Percentiles rank a stretch among this genome's conserved stretches.
These are phyloP conservation scores for Candida vartiovaarae DNA, from an alignment of 805 yeast species.

Conservation along the genomic window DNA sequence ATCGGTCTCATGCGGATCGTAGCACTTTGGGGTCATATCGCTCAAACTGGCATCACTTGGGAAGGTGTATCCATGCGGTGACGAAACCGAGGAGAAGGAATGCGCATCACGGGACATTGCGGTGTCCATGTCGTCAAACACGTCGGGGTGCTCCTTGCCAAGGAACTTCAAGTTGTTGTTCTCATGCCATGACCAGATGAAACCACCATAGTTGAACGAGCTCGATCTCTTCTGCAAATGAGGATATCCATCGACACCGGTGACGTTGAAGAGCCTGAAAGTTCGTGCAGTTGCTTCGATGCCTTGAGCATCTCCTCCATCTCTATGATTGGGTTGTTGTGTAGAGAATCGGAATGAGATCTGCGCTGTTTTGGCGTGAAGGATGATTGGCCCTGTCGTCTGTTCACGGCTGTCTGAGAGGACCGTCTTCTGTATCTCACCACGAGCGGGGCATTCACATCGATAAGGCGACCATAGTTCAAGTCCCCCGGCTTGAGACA, in stretches of 20 bases:
- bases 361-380: constrained; percentile 17
- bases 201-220: constrained; percentile 24
- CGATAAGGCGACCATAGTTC: constrained; percentile 20
- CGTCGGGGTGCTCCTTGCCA: constrained; percentile 16
- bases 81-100: not conserved
- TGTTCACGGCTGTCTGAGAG: not conserved
- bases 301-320: constrained; percentile 23
- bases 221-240: constrained; percentile 1
- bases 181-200: constrained; percentile 22
- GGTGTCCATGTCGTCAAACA: constrained; percentile 5
- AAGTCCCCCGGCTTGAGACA: constrained; percentile 23
- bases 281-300: constrained; percentile 22
- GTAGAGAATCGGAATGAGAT: constrained; percentile 18
- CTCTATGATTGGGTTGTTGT: constrained; percentile 13
- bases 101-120: not conserved
- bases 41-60: not conserved
- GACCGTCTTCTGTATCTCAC: constrained; percentile 6
- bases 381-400: constrained; percentile 11
- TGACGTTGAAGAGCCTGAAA: constrained; percentile 3
- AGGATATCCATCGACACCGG: not conserved
- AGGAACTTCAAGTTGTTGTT: constrained; percentile 16
- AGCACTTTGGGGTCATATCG: constrained; percentile 15
- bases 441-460: constrained; percentile 9
- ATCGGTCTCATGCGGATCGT: constrained; percentile 17
- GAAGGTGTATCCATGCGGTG: not conserved